These are phyloP conservation scores for Dactylis glomerata DNA, from an alignment of 176 grass and related monocot species.

Conservation along the genomic window DNA sequence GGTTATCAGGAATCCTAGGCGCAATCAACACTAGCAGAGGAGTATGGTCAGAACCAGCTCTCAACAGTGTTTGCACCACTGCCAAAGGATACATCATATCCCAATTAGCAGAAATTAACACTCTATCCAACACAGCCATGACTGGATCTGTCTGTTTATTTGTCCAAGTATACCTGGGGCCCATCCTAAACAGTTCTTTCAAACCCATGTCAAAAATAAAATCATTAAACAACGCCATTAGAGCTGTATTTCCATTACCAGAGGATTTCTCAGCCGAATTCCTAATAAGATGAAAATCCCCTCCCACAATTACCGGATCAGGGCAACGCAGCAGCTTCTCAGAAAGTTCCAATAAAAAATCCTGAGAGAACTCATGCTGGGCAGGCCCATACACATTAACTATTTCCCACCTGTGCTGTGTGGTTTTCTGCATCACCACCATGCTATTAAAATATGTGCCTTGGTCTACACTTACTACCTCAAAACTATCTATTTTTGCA, in stretches of 20 bases:
- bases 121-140: neutral
- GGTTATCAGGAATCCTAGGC: too few species aligned
- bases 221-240: neutral
- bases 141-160: neutral
- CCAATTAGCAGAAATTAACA: neutral
- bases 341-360: neutral
- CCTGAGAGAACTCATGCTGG: neutral
- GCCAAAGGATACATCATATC: too few species aligned
- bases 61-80: too few species aligned
- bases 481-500: too few species aligned
- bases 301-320: neutral
- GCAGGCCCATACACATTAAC: neutral
- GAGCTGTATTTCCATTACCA: rapidly evolving
- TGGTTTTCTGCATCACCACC: too few species aligned
- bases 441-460: too few species aligned
- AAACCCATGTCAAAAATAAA: neutral
- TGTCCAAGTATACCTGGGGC: neutral
- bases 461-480: too few species aligned
- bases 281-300: neutral
- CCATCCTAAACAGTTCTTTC: neutral
- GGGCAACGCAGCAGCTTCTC: neutral
- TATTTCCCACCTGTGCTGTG: neutral
- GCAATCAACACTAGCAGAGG: too few species aligned
- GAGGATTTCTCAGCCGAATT: neutral
- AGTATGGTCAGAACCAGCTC: too few species aligned